phyloP scores from a whole-genome alignment of 2,329 filamentous ascomycete species.

The Penicillium sp. region DNA sequence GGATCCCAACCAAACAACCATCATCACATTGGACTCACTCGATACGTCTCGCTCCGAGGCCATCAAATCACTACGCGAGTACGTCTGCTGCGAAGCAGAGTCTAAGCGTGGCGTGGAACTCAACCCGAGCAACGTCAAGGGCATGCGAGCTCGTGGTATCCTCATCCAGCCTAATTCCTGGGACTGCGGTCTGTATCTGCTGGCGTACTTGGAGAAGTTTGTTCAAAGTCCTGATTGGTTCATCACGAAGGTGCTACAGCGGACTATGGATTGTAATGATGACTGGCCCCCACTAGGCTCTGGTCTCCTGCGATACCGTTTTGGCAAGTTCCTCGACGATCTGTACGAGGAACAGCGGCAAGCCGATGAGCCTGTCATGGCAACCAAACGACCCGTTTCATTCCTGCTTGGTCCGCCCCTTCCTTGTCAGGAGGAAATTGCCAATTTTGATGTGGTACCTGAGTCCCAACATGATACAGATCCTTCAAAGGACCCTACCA shows the following conservation, averaged over 20 bases:
- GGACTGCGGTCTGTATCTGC: constrained; percentile 84
- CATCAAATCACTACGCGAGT: constrained; percentile 68
- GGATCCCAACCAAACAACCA: constrained; percentile 59
- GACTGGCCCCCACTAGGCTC: constrained; percentile 57
- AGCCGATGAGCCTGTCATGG: constrained; percentile 29
- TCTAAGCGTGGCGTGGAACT: constrained; percentile 56
- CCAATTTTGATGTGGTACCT: background rate
- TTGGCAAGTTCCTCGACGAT: constrained; percentile 64
- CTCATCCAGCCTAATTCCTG: constrained; percentile 79
- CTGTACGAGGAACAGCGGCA: constrained; percentile 60
- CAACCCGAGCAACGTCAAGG: constrained; percentile 47
- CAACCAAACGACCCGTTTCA: constrained; percentile 29
- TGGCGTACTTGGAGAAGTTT: constrained; percentile 82
- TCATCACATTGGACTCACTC: constrained; percentile 87
- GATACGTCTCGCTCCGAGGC: constrained; percentile 62
- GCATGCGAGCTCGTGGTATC: constrained; percentile 70
- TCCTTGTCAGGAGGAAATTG: background rate
- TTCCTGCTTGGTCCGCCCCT: constrained; percentile 29
- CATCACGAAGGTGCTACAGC: constrained; percentile 62
- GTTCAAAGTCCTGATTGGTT: constrained; percentile 71
- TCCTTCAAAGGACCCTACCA: background rate
- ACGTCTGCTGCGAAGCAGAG: constrained; percentile 70
- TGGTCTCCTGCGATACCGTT: constrained; percentile 59
- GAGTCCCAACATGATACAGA: background rate
- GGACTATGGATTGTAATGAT: constrained; percentile 56